A percentile compares a stretch with the other conserved stretches of the same genome.
Evolutionary conservation across 371 early-diverging fungal species (phyloP).

Genomic region (Mucor lusitanicus): DNA sequence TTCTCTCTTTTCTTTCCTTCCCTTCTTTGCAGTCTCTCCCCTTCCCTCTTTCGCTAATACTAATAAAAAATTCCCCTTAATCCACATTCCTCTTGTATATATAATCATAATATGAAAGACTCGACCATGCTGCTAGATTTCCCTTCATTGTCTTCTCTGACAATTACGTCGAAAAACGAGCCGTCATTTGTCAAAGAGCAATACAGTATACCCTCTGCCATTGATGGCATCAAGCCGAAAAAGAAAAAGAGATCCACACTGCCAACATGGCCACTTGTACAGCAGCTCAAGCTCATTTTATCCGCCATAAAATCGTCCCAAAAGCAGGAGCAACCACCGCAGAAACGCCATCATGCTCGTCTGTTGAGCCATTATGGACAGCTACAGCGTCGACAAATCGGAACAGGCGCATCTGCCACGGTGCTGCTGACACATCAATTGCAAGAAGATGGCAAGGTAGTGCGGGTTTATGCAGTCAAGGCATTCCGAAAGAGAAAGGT

Average conservation of each 20-base stretch:
- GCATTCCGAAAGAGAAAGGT: slow-evolving; percentile 61
- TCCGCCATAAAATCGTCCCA: background rate
- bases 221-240: background rate
- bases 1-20: slow-evolving; percentile 14
- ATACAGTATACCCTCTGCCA: background rate
- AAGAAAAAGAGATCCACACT: background rate
- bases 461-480: slow-evolving; percentile 39
- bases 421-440: slow-evolving; percentile 19
- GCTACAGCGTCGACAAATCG: slow-evolving; percentile 18
- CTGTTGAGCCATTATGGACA: slow-evolving; percentile 18
- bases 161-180: slow-evolving; percentile 20
- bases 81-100: background rate
- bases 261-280: background rate
- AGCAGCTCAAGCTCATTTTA: slow-evolving; percentile 5
- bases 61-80: background rate
- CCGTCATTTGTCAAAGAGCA: slow-evolving; percentile 4
- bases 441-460: slow-evolving; percentile 11
- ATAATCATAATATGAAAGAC: slow-evolving; percentile 9
- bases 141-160: slow-evolving; percentile 18
- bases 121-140: slow-evolving; percentile 7
- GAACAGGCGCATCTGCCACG: slow-evolving; percentile 32
- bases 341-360: background rate
- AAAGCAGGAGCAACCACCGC: background rate
- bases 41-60: background rate
- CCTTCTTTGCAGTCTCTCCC: background rate